Percentiles rank a stretch among this genome's conserved stretches.
These are phyloP conservation scores for Penicillium canescens DNA, from an alignment of 495 filamentous ascomycete genomes.

Conservation along the genomic window DNA sequence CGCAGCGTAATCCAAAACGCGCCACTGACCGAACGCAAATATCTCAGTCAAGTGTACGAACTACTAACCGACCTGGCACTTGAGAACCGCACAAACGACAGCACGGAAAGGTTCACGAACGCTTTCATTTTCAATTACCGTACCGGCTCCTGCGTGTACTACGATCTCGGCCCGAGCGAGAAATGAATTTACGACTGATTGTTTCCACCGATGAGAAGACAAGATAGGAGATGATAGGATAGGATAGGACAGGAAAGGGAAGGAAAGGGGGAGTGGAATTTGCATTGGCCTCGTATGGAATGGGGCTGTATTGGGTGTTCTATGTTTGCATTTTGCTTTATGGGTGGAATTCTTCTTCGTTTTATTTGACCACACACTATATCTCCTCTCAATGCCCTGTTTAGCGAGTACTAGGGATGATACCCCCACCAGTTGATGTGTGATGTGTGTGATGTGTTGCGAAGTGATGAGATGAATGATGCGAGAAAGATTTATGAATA, in stretches of 20 bases:
- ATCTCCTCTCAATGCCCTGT: constrained; percentile 26
- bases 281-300: not conserved
- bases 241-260: too few species aligned
- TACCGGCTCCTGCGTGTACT: constrained; percentile 72
- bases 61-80: constrained; percentile 64
- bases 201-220: not conserved
- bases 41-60: constrained; percentile 83
- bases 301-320: not conserved
- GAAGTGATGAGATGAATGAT: constrained; percentile 18
- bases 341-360: constrained; percentile 4
- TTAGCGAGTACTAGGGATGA: constrained; percentile 29
- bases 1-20: constrained; percentile 75
- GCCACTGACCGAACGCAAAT: constrained; percentile 75
- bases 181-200: constrained; percentile 23
- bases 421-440: constrained; percentile 21
- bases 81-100: constrained; percentile 42
- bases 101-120: constrained; percentile 55
- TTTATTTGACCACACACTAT: constrained; percentile 5
- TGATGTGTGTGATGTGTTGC: too few species aligned
- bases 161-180: constrained; percentile 58
- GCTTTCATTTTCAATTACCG: constrained; percentile 83
- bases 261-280: too few species aligned
- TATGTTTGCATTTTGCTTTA: constrained; percentile 6
- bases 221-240: not conserved
- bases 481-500: constrained; percentile 12